These are phyloP conservation scores for Leucocoprinus leucothites DNA, from an alignment of 768 basidiomycete genomes.

Conservation along the genomic window DNA sequence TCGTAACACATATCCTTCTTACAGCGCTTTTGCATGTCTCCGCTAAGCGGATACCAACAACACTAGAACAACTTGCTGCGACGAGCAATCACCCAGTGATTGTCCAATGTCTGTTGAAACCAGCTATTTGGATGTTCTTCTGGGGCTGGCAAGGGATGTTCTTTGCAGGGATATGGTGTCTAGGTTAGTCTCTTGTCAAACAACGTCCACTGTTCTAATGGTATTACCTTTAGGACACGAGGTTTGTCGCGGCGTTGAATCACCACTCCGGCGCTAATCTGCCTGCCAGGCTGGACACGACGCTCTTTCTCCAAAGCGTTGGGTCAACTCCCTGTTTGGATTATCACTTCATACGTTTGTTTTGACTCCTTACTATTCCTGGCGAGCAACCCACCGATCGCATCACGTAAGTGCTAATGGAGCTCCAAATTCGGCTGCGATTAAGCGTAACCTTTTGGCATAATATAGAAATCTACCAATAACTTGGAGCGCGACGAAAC, in stretches of 20 bases:
- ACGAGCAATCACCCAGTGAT: neutral
- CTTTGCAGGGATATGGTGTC: conserved; percentile 42
- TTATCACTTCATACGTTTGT: conserved; percentile 42
- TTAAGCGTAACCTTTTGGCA: neutral
- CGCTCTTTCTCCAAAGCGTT: conserved; percentile 37
- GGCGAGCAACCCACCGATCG: conserved; percentile 62
- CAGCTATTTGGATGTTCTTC: conserved; percentile 39
- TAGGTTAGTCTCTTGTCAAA: conserved; percentile 28
- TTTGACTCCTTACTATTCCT: conserved; percentile 60
- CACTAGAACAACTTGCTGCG: conserved; percentile 5
- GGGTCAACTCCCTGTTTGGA: conserved; percentile 37
- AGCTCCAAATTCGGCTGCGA: neutral
- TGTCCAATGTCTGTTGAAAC: conserved; percentile 7
- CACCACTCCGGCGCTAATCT: neutral
- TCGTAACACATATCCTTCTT: conserved; percentile 38
- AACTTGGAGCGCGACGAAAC: conserved; percentile 73
- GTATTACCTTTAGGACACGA: conserved; percentile 36
- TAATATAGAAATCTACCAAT: conserved; percentile 39
- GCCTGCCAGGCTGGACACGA: conserved; percentile 44
- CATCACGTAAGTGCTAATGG: conserved; percentile 51
- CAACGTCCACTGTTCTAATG: neutral
- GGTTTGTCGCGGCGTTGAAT: conserved; percentile 20
- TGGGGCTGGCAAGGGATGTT: conserved; percentile 50
- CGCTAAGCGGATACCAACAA: conserved; percentile 32
- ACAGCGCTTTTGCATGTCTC: conserved; percentile 35